These are phyloP conservation scores for Trametes meyenii DNA, from an alignment of 768 basidiomycete species.

Conservation along the genomic window DNA sequence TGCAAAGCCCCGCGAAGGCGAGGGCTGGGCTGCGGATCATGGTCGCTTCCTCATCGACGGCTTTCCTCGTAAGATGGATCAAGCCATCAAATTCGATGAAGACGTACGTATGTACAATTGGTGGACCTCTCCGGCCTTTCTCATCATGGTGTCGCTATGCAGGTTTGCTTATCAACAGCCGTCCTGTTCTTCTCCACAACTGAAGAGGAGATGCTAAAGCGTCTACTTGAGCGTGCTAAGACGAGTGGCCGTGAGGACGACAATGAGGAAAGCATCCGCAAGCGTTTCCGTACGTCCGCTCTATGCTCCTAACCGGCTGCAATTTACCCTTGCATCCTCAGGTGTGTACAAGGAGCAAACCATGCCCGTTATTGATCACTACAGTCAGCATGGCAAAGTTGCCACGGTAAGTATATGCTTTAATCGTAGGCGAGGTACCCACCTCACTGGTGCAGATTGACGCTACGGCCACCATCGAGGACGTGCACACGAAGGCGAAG, in stretches of 20 bases:
- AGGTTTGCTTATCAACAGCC: conserved; percentile 82
- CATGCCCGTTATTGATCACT: conserved; percentile 93
- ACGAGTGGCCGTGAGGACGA: conserved; percentile 97
- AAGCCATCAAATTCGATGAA: conserved; percentile 89
- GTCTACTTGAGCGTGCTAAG: conserved; percentile 87
- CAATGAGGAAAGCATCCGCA: conserved; percentile 91
- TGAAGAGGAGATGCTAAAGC: conserved; percentile 83
- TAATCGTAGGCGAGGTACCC: neutral
- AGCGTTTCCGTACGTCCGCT: conserved; percentile 80
- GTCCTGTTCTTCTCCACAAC: conserved; percentile 89
- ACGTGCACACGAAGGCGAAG: conserved; percentile 67
- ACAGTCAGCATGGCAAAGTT: conserved; percentile 67
- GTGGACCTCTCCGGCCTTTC: neutral
- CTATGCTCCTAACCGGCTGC: neutral
- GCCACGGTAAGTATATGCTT: conserved; percentile 59
- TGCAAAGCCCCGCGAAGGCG: conserved; percentile 41
- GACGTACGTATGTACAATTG: conserved; percentile 50
- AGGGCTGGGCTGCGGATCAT: conserved; percentile 68
- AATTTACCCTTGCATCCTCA: conserved; percentile 28
- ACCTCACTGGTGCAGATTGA: conserved; percentile 53
- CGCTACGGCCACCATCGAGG: conserved; percentile 65
- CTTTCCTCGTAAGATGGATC: conserved; percentile 99
- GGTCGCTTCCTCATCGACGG: conserved; percentile 96
- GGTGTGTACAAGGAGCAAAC: conserved; percentile 86
- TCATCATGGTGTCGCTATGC: neutral